Conservation (phyloP, 768 basidiomycete genomes). For the Kwoniella mangroviensis region DNA sequence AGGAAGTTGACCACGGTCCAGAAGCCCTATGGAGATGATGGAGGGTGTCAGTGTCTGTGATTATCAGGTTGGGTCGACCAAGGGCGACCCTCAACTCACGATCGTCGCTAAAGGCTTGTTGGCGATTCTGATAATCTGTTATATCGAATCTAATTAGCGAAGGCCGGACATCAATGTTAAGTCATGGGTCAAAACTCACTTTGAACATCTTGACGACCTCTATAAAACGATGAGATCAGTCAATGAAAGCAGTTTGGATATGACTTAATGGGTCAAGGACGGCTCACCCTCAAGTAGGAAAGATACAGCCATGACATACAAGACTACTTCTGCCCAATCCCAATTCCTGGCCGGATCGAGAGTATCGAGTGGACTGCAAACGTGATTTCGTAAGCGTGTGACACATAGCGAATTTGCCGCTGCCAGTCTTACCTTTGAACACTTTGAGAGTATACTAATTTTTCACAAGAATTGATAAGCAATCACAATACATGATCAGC, state of each 20-base stretch:
- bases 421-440: conserved; percentile 39
- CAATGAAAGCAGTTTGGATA: not conserved
- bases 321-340: conserved; percentile 76
- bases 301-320: conserved; percentile 78
- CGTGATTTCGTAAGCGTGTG: not conserved
- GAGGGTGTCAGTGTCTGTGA: too few species aligned
- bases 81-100: conserved; percentile 43
- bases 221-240: conserved; percentile 8
- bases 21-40: conserved; percentile 33
- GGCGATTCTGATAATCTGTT: conserved; percentile 68
- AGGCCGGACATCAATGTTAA: not conserved
- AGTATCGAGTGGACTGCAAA: conserved; percentile 70
- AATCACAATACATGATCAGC: not conserved
- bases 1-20: conserved; percentile 64
- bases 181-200: conserved; percentile 57
- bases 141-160: conserved; percentile 4
- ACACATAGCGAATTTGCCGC: not conserved
- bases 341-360: conserved; percentile 66
- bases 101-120: conserved; percentile 65
- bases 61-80: too few species aligned
- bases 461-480: conserved; percentile 1
- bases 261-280: not conserved
- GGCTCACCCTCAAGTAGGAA: conserved; percentile 77
- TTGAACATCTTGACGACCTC: conserved; percentile 62
- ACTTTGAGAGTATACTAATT: conserved; percentile 51